A percentile compares a stretch with the other conserved stretches of the same genome.
These are phyloP conservation scores for Periconia macrospinosa DNA, from an alignment of 2,329 filamentous ascomycete genomes.

Conservation along the genomic window DNA sequence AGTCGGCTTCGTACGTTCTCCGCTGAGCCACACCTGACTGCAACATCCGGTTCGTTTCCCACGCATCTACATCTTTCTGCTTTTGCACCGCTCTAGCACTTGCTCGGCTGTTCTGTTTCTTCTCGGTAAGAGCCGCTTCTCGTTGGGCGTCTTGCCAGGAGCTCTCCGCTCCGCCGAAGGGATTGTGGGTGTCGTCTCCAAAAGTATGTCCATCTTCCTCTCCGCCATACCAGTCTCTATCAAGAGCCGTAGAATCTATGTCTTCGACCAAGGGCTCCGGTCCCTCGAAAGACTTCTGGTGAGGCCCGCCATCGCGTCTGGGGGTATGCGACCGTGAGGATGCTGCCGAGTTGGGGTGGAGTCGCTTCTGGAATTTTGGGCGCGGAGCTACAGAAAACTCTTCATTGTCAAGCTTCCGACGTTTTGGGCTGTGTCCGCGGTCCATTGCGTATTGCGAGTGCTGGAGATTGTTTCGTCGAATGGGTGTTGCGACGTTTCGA, in stretches of 20 bases:
- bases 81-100: conserved; percentile 79
- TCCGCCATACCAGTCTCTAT: conserved; percentile 90
- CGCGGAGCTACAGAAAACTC: conserved; percentile 59
- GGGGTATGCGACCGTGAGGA: conserved; percentile 43
- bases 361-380: conserved; percentile 45
- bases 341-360: conserved; percentile 27
- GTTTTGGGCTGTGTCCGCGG: conserved; percentile 58
- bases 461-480: not conserved
- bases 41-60: conserved; percentile 98
- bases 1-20: conserved; percentile 77
- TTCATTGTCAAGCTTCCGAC: conserved; percentile 68
- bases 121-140: conserved; percentile 75
- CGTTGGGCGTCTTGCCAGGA: conserved; percentile 74
- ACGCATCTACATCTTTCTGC: conserved; percentile 93
- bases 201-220: conserved; percentile 85
- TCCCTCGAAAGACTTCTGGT: conserved; percentile 62
- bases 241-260: conserved; percentile 73
- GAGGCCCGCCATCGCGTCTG: conserved; percentile 42
- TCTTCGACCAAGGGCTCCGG: conserved; percentile 64
- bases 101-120: conserved; percentile 72
- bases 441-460: conserved; percentile 30
- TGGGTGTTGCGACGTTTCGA: not conserved
- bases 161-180: conserved; percentile 76
- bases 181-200: conserved; percentile 90
- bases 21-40: conserved; percentile 93